Evolutionary conservation across 2,329 filamentous ascomycete genomes (phyloP), one percentile per base, ranked within the genome.

Genomic region (Fusarium pseudoanthophilum): DNA sequence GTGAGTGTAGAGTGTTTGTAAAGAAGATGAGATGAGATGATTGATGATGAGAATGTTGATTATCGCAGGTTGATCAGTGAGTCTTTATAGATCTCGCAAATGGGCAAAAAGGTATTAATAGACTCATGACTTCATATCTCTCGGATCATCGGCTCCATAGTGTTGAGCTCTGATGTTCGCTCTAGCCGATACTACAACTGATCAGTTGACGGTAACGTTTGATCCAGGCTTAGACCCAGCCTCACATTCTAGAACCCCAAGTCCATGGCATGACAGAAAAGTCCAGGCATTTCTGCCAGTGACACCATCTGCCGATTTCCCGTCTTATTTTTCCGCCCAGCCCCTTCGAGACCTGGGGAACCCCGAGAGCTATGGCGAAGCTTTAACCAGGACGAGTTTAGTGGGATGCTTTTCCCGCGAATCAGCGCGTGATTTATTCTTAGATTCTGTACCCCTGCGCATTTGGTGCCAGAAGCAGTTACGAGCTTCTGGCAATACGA

Each of bases 11-110:
- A 64, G 58, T 56, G 32, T 32, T 68, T 51, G 49, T 51, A 28
- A 43, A 68, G 64, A 57, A 18, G 64, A 69, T 69, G 67, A 64
- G 34, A 45, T 52, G 62, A 64, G n/a, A 45, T 67, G 62, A 30
- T 59, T 53, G 65, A 69, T 58, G 67, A 69, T 69, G 65, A 64
- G 37, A 64, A 34, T 30, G 5, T n/a, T 16, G 9, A n/a, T 21
- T 48, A 46, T 69, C 36, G 45, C 24, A 4, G 45, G 65, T 58
- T 39, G 36, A 53, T 42, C 20, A 36, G 4, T 10, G 26, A 58
- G 51, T 58, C 65, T 69, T 69, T 69, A 69, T 69, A 69, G 26
- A 56, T 55, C 28, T 52, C 11, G 18, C 30, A n/a, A 30, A 56
- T 11, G 18, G 5, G 18, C 18, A 37, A 37, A 56, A 57, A 58